phyloP scores from a whole-genome alignment of 371 early-diverging fungal species.

The Apophysomyces ossiformis region DNA sequence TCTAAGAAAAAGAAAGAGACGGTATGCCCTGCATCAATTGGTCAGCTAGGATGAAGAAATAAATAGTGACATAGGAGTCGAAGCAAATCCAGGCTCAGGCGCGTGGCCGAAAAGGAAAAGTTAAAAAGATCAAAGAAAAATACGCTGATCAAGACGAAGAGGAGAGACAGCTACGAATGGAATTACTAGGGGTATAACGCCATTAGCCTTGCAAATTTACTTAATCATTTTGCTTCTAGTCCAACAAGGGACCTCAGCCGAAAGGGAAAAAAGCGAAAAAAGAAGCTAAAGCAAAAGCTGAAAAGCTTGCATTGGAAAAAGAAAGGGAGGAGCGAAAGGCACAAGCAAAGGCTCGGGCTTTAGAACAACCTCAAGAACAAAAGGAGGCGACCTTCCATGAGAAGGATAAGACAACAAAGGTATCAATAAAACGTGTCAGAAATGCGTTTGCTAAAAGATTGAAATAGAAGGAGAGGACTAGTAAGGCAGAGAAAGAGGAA shows the following conservation, averaged over 20 bases:
- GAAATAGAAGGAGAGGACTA: not conserved
- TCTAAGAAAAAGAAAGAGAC: slow-evolving; percentile 18
- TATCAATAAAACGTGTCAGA: not conserved
- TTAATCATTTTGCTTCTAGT: slow-evolving; percentile 33
- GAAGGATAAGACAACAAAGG: not conserved
- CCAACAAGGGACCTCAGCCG: slow-evolving; percentile 73
- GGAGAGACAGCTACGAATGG: slow-evolving; percentile 82
- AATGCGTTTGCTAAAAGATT: not conserved
- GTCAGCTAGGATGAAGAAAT: slow-evolving; percentile 7
- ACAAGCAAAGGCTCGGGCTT: slow-evolving; percentile 25
- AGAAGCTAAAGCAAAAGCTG: slow-evolving; percentile 57
- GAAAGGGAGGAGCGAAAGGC: slow-evolving; percentile 47
- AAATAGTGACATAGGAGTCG: not conserved
- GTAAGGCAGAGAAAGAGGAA: slow-evolving; percentile 58
- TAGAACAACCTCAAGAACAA: slow-evolving; percentile 17
- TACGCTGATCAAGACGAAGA: slow-evolving; percentile 96
- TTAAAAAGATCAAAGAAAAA: slow-evolving; percentile 90
- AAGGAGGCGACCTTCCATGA: slow-evolving; percentile 10
- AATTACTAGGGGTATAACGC: slow-evolving; percentile 72
- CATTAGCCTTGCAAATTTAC: not conserved
- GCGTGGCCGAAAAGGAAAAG: slow-evolving; percentile 88
- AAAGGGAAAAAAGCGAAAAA: slow-evolving; percentile 78
- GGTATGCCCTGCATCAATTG: slow-evolving; percentile 10
- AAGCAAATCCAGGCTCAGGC: slow-evolving; percentile 41
- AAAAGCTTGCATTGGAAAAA: slow-evolving; percentile 35